Conservation (phyloP, 2,329 filamentous ascomycete genomes). For the Pleomassaria siparia region DNA sequence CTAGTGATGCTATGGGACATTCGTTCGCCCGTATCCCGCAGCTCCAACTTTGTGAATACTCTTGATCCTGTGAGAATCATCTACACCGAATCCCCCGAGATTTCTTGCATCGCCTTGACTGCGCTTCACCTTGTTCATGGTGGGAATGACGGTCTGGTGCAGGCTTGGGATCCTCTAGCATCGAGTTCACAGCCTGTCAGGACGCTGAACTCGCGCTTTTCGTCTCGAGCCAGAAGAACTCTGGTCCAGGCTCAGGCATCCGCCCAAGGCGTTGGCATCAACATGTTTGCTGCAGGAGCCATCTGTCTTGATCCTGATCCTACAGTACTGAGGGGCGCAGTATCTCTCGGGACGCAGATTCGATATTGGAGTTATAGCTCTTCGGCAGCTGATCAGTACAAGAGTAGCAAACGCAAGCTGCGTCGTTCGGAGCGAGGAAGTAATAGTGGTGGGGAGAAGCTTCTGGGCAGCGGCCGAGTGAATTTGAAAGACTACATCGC, state of each 20-base stretch:
- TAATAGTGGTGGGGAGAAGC: conserved; percentile 61
- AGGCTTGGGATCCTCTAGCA: conserved; percentile 93
- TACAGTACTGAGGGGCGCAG: conserved; percentile 79
- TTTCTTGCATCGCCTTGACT: conserved; percentile 80
- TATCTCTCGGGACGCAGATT: conserved; percentile 82
- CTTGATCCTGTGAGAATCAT: conserved; percentile 77
- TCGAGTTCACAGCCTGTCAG: conserved; percentile 77
- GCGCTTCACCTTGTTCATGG: conserved; percentile 89
- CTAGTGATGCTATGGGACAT: conserved; percentile 83
- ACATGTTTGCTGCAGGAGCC: conserved; percentile 79
- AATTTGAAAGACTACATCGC: conserved; percentile 80
- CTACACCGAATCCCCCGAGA: conserved; percentile 84
- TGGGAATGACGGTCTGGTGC: conserved; percentile 90
- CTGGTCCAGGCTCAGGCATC: conserved; percentile 67
- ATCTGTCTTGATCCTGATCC: conserved; percentile 87
- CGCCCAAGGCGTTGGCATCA: conserved; percentile 68
- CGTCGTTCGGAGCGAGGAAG: conserved; percentile 68
- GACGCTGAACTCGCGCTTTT: conserved; percentile 83
- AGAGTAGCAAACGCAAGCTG: conserved; percentile 75
- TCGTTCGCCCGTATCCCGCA: conserved; percentile 63
- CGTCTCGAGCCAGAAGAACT: conserved; percentile 78
- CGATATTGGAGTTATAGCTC: conserved; percentile 95
- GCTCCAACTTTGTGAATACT: conserved; percentile 56
- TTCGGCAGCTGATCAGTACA: conserved; percentile 69
- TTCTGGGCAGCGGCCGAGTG: conserved; percentile 64